Conservation (phyloP, 2,329 filamentous ascomycete species). For the Alternaria alternata region DNA sequence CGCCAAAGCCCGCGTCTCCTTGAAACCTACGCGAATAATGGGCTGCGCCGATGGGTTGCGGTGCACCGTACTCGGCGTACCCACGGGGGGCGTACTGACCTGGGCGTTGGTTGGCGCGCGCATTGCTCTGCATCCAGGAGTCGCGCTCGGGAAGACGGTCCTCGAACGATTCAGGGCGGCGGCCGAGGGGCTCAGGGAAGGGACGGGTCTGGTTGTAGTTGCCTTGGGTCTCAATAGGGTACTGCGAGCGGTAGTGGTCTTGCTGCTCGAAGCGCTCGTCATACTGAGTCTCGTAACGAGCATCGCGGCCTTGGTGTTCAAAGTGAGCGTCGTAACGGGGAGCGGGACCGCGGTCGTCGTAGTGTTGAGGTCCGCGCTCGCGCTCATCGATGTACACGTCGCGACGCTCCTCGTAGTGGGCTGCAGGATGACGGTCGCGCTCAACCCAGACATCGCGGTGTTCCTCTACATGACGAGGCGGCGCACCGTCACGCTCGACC, state of each 20-base stretch:
- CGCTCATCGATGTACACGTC: slow-evolving; percentile 38
- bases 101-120: slow-evolving; percentile 18
- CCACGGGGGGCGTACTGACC: slow-evolving; percentile 31
- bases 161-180: slow-evolving; percentile 46
- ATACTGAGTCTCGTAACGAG: slow-evolving; percentile 26
- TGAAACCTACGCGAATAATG: slow-evolving; percentile 45
- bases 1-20: slow-evolving; percentile 49
- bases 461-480: slow-evolving; percentile 37
- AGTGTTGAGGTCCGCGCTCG: slow-evolving; percentile 29
- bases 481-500: slow-evolving; percentile 38
- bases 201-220: slow-evolving; percentile 16
- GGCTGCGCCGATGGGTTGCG: slow-evolving; percentile 40
- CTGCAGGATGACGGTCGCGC: slow-evolving; percentile 35
- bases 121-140: slow-evolving; percentile 43
- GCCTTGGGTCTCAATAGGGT: slow-evolving; percentile 24
- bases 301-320: slow-evolving; percentile 25
- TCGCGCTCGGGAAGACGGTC: slow-evolving; percentile 49
- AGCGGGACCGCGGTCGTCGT: slow-evolving; percentile 35
- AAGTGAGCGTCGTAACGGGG: slow-evolving; percentile 32
- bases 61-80: slow-evolving; percentile 44
- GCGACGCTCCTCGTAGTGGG: slow-evolving; percentile 34
- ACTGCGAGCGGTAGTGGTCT: slow-evolving; percentile 29
- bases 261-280: slow-evolving; percentile 35
- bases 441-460: slow-evolving; percentile 42
- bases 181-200: slow-evolving; percentile 36